Percentiles rank a stretch among this genome's conserved stretches.
Evolutionary conservation across 257 asterid genomes (phyloP).

Genomic region (Gynochthodes officinalis): DNA sequence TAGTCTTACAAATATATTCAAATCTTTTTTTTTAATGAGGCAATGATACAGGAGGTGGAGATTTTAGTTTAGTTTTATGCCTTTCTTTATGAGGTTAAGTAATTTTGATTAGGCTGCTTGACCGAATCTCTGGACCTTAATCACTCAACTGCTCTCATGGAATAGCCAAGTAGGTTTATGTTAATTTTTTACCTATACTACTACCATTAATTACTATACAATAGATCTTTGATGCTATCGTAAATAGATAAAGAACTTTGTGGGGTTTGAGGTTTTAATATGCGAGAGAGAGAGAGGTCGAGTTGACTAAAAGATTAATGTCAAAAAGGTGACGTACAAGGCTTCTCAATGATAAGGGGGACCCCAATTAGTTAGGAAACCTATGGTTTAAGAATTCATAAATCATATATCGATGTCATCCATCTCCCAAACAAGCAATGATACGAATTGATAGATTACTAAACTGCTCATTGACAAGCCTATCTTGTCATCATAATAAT

Average conservation of each 20-base stretch:
- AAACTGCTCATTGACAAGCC: background rate
- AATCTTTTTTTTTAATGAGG: background rate
- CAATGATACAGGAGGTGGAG: background rate
- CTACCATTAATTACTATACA: background rate
- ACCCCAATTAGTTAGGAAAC: conserved; percentile 66
- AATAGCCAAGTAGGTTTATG: background rate
- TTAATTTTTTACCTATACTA: background rate
- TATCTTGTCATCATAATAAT: background rate
- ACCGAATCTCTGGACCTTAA: conserved; percentile 7
- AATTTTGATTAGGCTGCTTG: background rate
- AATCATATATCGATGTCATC: too few species aligned
- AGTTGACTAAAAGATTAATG: conserved; percentile 51
- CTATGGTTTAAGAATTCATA: conserved; percentile 35
- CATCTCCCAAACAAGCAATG: conserved; percentile 7
- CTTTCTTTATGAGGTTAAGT: background rate
- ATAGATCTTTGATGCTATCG: background rate
- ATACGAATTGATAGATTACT: conserved; percentile 4
- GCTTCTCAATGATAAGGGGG: conserved; percentile 62
- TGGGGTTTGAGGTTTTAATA: background rate
- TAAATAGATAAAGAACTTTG: background rate
- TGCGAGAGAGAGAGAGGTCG: conserved; percentile 11
- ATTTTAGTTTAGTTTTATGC: background rate
- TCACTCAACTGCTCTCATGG: conserved; percentile 6
- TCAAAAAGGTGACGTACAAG: conserved; percentile 49
- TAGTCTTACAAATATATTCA: background rate